Conservation (phyloP, 306 rosid genomes). For the Begonia masoniana region DNA sequence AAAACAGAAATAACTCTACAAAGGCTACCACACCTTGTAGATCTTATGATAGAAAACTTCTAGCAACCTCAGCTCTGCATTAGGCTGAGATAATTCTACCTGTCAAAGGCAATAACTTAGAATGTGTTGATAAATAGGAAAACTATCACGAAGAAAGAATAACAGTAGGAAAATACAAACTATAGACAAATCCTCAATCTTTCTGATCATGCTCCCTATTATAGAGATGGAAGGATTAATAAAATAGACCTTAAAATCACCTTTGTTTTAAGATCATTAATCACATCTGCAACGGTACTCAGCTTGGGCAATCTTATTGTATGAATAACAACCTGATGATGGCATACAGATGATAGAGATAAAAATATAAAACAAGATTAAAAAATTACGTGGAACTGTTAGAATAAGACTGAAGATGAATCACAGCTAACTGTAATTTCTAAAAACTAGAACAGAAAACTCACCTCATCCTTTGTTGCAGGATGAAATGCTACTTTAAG, state of each 20-base stretch:
- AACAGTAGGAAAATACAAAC: too few relatives aligned
- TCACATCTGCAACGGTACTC: constrained; percentile 84
- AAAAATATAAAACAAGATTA: not conserved
- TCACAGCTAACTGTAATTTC: not conserved
- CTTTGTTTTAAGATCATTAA: constrained; percentile 74
- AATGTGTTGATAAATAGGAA: too few relatives aligned
- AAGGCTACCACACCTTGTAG: constrained; percentile 51
- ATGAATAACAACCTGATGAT: constrained; percentile 62
- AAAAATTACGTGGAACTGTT: not conserved
- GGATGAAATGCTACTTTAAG: constrained; percentile 82
- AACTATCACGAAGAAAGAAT: too few relatives aligned
- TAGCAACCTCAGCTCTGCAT: constrained; percentile 85
- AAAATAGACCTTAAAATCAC: constrained; percentile 13
- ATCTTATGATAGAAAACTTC: constrained; percentile 92
- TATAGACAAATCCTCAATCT: too few relatives aligned
- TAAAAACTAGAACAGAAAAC: constrained; percentile 18
- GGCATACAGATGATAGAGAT: not conserved
- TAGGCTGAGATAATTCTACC: constrained; percentile 72
- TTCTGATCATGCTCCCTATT: too few relatives aligned
- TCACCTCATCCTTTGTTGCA: constrained; percentile 82
- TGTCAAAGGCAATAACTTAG: constrained; percentile 9
- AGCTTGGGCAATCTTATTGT: constrained; percentile 79
- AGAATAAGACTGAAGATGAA: too few relatives aligned
- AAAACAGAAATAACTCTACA: constrained; percentile 11
- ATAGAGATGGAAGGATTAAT: too few relatives aligned